Evolutionary conservation across 805 yeast species (phyloP), one percentile per base, ranked within the genome.

Genomic region (Wickerhamiella lipophila): DNA sequence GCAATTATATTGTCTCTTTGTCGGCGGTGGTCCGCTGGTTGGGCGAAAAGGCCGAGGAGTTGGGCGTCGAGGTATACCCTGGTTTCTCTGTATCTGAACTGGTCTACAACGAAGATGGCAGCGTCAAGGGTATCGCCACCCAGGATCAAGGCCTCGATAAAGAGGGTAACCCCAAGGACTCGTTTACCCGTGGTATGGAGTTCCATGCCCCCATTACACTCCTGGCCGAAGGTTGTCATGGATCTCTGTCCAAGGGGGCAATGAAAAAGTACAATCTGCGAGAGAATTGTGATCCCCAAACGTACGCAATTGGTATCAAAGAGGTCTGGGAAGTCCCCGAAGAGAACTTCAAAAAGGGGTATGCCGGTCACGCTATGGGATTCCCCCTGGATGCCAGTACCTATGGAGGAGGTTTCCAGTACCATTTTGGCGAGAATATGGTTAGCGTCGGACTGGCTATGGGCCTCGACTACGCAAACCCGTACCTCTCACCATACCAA

Each of bases 201-300:
- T 92, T 92, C 65, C 92, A 81, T 57, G 85, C 98, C 3, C 77
- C 92, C 58, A 71, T 81, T 52, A 88, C 96, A 0, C 82, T 92
- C 15, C 72, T 92, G 27, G 95, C 95, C 4, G 98, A 92, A 67
- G 98, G 98, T n/a, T 92, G 98, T 62, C 97, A 88, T 65, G 98
- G 98, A 0, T 87, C 96, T 1, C 69, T 92, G 48, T 72, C 88
- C 11, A 89, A 92, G 62, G 76, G 82, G 60, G 80, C 77, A 0
- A 81, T 89, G 47, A 68, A 73, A 48, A 77, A 79, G 57, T 89
- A 67, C 65, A 71, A 79, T 39, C 68, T 92, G 52, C 76, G 96
- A 50, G 71, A 73, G 45, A 70, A 73, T 47, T 72, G 76, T 46
- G 79, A 79, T 16, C 70, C 71, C 16, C 98, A 92, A 68, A 87